Conservation (phyloP, 345 rosid species). For the Acer yangbiense region DNA sequence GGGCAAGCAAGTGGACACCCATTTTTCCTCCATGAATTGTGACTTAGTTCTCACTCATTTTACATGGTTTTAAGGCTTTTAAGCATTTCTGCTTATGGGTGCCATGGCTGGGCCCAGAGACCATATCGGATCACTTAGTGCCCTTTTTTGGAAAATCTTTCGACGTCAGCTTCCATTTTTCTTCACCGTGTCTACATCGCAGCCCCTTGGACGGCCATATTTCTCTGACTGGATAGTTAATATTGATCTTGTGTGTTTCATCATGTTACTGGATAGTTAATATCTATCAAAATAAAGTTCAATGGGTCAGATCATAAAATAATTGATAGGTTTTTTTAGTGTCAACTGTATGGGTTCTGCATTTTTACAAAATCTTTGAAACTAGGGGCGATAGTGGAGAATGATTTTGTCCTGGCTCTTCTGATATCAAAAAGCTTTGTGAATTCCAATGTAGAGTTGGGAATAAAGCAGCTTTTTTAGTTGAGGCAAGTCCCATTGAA, state of each 20-base stretch:
- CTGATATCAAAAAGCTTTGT: no score
- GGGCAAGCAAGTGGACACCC: not conserved
- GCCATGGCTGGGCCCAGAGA: not conserved
- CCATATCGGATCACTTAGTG: slow-evolving; percentile 1
- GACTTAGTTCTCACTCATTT: slow-evolving; percentile 6
- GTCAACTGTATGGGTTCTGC: no score
- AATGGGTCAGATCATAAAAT: no score
- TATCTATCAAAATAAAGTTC: no score
- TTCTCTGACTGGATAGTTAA: not conserved
- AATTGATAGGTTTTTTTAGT: no score
- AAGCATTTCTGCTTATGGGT: not conserved
- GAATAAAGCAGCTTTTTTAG: no score
- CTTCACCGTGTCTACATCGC: not conserved
- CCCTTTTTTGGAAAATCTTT: not conserved
- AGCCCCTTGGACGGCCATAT: not conserved
- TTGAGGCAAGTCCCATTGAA: no score
- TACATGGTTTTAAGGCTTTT: not conserved
- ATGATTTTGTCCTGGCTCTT: no score
- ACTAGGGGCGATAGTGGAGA: no score
- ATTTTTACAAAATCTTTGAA: no score
- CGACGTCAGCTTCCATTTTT: not conserved
- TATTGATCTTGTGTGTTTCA: no score
- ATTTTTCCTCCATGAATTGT: not conserved
- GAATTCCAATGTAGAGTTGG: no score
- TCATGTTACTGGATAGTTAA: not conserved